Evolutionary conservation across 2,329 filamentous ascomycete genomes (phyloP).

Genomic region (Cercospora brassicicola): DNA sequence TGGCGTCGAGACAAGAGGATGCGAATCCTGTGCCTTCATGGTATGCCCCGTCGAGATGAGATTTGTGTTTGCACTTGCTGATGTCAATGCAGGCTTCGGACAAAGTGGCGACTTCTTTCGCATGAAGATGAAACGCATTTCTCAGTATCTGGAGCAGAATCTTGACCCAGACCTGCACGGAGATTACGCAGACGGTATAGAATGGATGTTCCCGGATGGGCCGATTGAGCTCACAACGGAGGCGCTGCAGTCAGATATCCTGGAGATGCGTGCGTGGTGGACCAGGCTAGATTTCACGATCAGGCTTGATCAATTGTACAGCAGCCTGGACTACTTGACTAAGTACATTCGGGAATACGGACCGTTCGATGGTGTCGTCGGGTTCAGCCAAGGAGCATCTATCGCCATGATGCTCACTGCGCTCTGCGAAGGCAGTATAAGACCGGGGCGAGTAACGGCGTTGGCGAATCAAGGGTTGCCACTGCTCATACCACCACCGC

Average conservation of each 20-base stretch:
- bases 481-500: conserved; percentile 23
- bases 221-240: conserved; percentile 23
- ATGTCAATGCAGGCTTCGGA: conserved; percentile 19
- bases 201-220: conserved; percentile 23
- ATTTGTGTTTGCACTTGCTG: not conserved
- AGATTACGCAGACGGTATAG: conserved; percentile 20
- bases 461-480: conserved; percentile 21
- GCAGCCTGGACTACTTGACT: conserved; percentile 21
- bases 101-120: conserved; percentile 25
- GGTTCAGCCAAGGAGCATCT: conserved; percentile 25
- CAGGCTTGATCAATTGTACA: conserved; percentile 24
- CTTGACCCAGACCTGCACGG: conserved; percentile 13
- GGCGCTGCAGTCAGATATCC: conserved; percentile 15
- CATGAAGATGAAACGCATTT: conserved; percentile 22
- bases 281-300: conserved; percentile 21
- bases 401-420: conserved; percentile 33
- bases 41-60: not conserved
- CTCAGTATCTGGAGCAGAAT: conserved; percentile 16
- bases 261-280: conserved; percentile 26
- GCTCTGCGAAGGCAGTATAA: conserved; percentile 21
- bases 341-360: conserved; percentile 23
- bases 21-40: conserved; percentile 17
- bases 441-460: conserved; percentile 18
- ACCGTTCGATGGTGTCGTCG: conserved; percentile 24
- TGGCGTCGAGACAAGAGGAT: conserved; percentile 13